These are phyloP conservation scores for Dichotomocladium elegans DNA, from an alignment of 371 early-diverging fungal species.

Conservation along the genomic window DNA sequence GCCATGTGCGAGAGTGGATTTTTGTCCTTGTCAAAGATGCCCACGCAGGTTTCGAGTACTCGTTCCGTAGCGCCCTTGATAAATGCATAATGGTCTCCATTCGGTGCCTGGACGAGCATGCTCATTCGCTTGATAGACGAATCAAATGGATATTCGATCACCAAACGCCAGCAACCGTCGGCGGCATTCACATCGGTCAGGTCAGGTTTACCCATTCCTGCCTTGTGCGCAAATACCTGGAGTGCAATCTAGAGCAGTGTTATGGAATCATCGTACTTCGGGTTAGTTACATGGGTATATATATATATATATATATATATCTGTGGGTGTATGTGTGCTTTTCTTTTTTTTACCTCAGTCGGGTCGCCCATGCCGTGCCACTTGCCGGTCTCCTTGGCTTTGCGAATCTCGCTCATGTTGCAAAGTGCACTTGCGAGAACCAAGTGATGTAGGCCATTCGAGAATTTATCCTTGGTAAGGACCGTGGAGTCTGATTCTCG, in stretches of 20 bases:
- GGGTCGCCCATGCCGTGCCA: conserved; percentile 82
- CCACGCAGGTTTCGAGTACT: conserved; percentile 57
- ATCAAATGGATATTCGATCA: conserved; percentile 82
- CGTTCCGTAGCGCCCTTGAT: conserved; percentile 80
- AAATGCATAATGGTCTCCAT: conserved; percentile 46
- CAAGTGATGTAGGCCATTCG: conserved; percentile 34
- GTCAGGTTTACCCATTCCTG: conserved; percentile 62
- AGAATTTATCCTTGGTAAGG: conserved; percentile 30
- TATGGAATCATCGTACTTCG: background rate
- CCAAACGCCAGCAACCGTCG: conserved; percentile 51
- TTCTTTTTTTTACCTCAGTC: conserved; percentile 55
- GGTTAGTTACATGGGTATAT: background rate
- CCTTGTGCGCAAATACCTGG: conserved; percentile 75
- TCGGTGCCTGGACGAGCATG: conserved; percentile 64
- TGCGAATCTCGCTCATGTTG: conserved; percentile 69
- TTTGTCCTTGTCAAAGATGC: conserved; percentile 22
- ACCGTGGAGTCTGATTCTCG: conserved; percentile 12
- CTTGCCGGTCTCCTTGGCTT: conserved; percentile 53
- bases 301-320: background rate
- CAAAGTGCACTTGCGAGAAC: conserved; percentile 61
- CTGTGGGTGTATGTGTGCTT: background rate
- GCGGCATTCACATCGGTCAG: conserved; percentile 31
- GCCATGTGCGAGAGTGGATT: no score
- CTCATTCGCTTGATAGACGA: conserved; percentile 93
- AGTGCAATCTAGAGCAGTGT: conserved; percentile 44